Conservation (phyloP, 805 yeast genomes). For the Lipomyces oligophaga region DNA sequence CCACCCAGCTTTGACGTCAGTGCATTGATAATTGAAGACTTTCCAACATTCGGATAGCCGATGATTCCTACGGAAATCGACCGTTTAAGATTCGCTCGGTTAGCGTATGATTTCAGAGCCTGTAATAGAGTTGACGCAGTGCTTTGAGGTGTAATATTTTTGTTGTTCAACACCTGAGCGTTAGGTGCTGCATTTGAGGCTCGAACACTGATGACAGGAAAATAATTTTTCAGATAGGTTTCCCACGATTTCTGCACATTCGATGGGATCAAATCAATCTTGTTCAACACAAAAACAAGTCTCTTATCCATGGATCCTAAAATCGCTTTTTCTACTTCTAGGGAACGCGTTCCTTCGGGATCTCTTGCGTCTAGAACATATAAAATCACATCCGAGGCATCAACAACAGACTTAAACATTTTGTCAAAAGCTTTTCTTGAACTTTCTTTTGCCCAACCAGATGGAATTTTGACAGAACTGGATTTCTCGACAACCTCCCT, state of each 20-base stretch:
- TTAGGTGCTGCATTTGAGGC: slow-evolving; percentile 69
- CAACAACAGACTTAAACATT: slow-evolving; percentile 88
- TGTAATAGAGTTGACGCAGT: slow-evolving; percentile 74
- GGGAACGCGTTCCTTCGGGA: slow-evolving; percentile 91
- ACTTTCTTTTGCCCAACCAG: slow-evolving; percentile 33
- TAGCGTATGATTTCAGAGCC: slow-evolving; percentile 80
- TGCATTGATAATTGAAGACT: slow-evolving; percentile 97
- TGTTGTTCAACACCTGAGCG: slow-evolving; percentile 61
- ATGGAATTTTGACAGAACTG: slow-evolving; percentile 28
- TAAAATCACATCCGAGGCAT: slow-evolving; percentile 81
- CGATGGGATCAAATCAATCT: slow-evolving; percentile 89
- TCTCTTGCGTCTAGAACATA: slow-evolving; percentile 97
- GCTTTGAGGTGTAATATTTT: slow-evolving; percentile 62
- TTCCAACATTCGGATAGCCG: slow-evolving; percentile 96
- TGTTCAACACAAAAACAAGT: slow-evolving; percentile 79
- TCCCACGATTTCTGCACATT: slow-evolving; percentile 81
- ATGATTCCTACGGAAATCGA: slow-evolving; percentile 80
- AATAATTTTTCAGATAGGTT: slow-evolving; percentile 66
- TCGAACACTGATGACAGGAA: slow-evolving; percentile 83
- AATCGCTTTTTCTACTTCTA: slow-evolving; percentile 85
- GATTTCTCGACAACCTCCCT: slow-evolving; percentile 41
- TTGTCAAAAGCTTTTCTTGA: slow-evolving; percentile 81
- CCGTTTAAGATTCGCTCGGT: slow-evolving; percentile 78
- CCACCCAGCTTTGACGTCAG: slow-evolving; percentile 66
- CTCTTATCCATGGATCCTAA: slow-evolving; percentile 64